Conservation (phyloP, 202 grass and related monocot species). For the Eragrostis tef region DNA sequence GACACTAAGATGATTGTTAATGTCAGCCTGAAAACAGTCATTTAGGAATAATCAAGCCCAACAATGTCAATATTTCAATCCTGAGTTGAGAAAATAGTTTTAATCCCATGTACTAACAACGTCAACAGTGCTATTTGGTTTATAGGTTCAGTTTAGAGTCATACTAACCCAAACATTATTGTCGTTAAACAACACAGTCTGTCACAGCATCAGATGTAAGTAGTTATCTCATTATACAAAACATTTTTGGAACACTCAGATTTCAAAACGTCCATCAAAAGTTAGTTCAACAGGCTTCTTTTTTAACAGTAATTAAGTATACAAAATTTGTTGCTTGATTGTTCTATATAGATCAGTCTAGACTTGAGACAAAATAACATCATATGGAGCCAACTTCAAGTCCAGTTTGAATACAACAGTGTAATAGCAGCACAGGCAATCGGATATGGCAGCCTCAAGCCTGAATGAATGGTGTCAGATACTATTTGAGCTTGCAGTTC, state of each 20-base stretch:
- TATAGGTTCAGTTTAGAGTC: too few relatives aligned
- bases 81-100: too few relatives aligned
- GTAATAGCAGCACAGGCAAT: background rate
- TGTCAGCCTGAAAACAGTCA: too few relatives aligned
- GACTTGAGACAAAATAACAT: background rate
- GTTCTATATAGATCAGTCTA: constrained; percentile 28
- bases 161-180: background rate
- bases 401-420: background rate
- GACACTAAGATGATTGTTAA: too few relatives aligned
- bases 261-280: background rate
- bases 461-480: background rate
- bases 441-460: background rate
- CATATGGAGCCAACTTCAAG: background rate
- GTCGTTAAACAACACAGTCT: background rate
- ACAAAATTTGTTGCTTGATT: constrained; percentile 29
- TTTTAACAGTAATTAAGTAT: constrained; percentile 12
- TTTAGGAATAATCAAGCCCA: too few relatives aligned
- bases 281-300: background rate
- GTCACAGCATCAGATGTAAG: too few relatives aligned
- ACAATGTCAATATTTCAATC: too few relatives aligned
- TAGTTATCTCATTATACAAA: too few relatives aligned
- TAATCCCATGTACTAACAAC: too few relatives aligned
- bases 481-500: background rate
- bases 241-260: background rate
- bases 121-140: background rate